Percentiles rank a stretch among this genome's conserved stretches.
These are phyloP conservation scores for Phoma sp. DNA, from an alignment of 2,329 filamentous ascomycete species.

Conservation along the genomic window DNA sequence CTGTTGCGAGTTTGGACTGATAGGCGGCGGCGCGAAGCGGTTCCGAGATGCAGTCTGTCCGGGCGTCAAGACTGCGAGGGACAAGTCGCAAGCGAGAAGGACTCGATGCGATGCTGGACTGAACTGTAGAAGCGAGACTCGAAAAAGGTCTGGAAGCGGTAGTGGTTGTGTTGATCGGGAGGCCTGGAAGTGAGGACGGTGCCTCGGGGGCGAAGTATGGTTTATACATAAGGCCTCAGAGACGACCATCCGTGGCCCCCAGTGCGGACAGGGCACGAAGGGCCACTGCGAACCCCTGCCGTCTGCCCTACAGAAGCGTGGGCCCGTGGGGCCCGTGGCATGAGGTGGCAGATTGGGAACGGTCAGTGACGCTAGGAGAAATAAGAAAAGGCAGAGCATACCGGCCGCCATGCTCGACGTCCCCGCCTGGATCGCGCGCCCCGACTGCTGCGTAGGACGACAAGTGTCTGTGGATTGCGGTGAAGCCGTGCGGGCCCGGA, in stretches of 20 bases:
- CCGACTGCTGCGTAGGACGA: slow-evolving; percentile 44
- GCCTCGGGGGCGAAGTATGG: slow-evolving; percentile 44
- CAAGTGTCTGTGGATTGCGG: slow-evolving; percentile 40
- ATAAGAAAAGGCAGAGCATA: slow-evolving; percentile 41
- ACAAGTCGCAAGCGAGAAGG: slow-evolving; percentile 27
- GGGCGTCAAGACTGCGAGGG: slow-evolving; percentile 40
- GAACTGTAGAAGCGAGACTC: slow-evolving; percentile 18
- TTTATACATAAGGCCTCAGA: slow-evolving; percentile 46
- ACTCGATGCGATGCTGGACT: slow-evolving; percentile 2
- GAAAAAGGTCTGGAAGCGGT: slow-evolving; percentile 27
- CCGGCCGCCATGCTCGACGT: slow-evolving; percentile 36
- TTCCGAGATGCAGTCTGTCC: slow-evolving; percentile 24
- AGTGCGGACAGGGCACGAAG: slow-evolving; percentile 36
- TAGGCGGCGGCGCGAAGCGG: slow-evolving; percentile 35
- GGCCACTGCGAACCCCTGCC: slow-evolving; percentile 43
- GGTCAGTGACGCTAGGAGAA: slow-evolving; percentile 48
- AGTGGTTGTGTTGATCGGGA: slow-evolving; percentile 38
- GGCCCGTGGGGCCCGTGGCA: slow-evolving; percentile 40
- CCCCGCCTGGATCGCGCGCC: slow-evolving; percentile 49
- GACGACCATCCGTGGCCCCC: slow-evolving; percentile 37
- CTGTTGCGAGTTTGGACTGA: slow-evolving; percentile 28
- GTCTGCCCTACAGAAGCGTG: slow-evolving; percentile 42
- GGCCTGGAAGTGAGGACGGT: slow-evolving; percentile 39
- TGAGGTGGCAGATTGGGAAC: slow-evolving; percentile 43
- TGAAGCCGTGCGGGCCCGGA: slow-evolving; percentile 32